Evolutionary conservation across 2,329 filamentous ascomycete species (phyloP).

Genomic region (Parastagonospora nodorum): DNA sequence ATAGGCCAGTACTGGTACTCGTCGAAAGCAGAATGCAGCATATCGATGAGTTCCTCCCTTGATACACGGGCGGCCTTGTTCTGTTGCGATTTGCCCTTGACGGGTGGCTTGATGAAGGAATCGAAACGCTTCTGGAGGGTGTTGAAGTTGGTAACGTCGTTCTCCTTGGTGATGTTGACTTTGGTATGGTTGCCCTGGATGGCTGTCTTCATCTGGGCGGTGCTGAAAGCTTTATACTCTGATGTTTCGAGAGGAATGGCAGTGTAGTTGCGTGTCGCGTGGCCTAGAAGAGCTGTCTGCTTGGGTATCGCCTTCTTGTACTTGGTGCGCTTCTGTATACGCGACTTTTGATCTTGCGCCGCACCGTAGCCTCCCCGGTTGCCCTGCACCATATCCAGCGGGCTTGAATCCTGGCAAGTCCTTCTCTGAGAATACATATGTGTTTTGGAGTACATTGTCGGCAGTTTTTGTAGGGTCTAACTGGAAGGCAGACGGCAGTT

Average conservation of each 20-base stretch:
- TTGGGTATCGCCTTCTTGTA: slow-evolving; percentile 46
- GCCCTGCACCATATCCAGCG: slow-evolving; percentile 32
- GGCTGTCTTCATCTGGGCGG: slow-evolving; percentile 51
- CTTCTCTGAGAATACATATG: slow-evolving; percentile 91
- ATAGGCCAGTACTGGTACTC: slow-evolving; percentile 94
- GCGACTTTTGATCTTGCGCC: slow-evolving; percentile 39
- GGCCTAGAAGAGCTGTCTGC: slow-evolving; percentile 62
- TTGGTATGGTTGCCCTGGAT: slow-evolving; percentile 44
- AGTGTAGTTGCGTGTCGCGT: slow-evolving; percentile 63
- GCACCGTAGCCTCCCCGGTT: slow-evolving; percentile 25
- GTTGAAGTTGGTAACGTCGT: slow-evolving; percentile 31
- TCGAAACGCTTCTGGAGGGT: slow-evolving; percentile 39
- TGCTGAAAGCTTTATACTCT: slow-evolving; percentile 50
- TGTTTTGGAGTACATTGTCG: slow-evolving; percentile 73
- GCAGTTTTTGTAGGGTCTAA: slow-evolving; percentile 64
- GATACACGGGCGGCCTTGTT: slow-evolving; percentile 91
- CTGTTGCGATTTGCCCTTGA: slow-evolving; percentile 30
- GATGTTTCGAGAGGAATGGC: slow-evolving; percentile 53
- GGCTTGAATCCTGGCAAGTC: slow-evolving; percentile 77
- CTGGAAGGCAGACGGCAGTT: slow-evolving; percentile 86
- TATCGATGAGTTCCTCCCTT: slow-evolving; percentile 84
- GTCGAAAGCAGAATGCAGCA: slow-evolving; percentile 81
- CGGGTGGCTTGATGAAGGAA: slow-evolving; percentile 34
- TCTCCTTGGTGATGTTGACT: slow-evolving; percentile 37
- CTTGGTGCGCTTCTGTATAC: slow-evolving; percentile 41